These are phyloP conservation scores for Strigomonas culicis DNA, from an alignment of 208 protist species.

Conservation along the genomic window DNA sequence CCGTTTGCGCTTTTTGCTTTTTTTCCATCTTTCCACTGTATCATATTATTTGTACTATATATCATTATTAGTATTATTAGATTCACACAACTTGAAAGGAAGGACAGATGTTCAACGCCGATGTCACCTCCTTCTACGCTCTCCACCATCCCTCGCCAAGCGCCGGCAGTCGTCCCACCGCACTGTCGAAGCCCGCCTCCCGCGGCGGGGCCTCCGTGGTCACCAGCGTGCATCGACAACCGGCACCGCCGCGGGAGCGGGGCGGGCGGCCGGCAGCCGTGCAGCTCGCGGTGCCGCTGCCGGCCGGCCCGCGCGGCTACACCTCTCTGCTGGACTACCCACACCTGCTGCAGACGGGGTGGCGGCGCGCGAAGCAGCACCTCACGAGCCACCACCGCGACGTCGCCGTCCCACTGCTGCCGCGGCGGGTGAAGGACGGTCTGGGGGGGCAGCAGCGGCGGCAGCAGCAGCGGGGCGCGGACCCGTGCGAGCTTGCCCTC, in stretches of 20 bases:
- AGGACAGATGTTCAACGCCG: not conserved
- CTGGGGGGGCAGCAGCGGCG: no score
- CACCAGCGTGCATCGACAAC: not conserved
- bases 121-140: not conserved
- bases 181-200: not conserved
- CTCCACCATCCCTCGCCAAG: not conserved
- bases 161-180: not conserved
- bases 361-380: no score
- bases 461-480: no score
- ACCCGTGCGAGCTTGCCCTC: no score
- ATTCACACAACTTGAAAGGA: not conserved
- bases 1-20: not conserved
- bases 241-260: not conserved
- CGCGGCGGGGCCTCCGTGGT: not conserved
- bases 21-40: constrained; percentile 3
- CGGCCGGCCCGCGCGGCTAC: no score
- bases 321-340: no score
- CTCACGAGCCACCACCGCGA: no score
- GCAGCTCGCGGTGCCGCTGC: not conserved
- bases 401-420: no score
- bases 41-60: not conserved
- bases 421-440: no score
- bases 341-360: no score
- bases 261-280: no score
- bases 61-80: not conserved